These are phyloP conservation scores for Penicillium psychrosexuale DNA, from an alignment of 2,329 filamentous ascomycete genomes.

Conservation along the genomic window DNA sequence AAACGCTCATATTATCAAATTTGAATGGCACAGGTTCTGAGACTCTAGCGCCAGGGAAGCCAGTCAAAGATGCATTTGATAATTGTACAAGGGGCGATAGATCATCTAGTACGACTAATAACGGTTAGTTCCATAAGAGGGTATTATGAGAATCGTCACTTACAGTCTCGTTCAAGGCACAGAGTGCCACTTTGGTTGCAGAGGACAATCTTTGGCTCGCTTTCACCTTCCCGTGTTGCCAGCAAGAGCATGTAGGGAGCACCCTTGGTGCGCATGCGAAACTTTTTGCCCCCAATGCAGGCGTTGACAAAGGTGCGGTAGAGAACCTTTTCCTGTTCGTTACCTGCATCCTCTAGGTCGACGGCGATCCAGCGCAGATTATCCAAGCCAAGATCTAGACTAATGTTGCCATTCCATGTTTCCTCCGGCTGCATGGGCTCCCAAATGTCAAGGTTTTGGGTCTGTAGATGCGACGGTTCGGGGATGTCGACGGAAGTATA, in stretches of 20 bases:
- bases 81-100: conserved; percentile 20
- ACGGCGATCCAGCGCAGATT: conserved; percentile 27
- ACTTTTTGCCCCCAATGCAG: conserved; percentile 30
- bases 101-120: conserved; percentile 22
- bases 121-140: neutral
- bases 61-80: conserved; percentile 16
- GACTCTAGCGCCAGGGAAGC: conserved; percentile 15
- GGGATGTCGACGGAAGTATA: conserved; percentile 28
- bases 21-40: conserved; percentile 28
- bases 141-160: conserved; percentile 1
- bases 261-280: conserved; percentile 30
- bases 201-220: conserved; percentile 32
- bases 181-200: conserved; percentile 35
- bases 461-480: conserved; percentile 18
- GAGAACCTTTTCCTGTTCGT: conserved; percentile 32
- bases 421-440: conserved; percentile 33
- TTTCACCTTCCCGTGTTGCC: conserved; percentile 30
- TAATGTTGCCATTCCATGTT: conserved; percentile 10
- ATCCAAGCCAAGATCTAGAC: conserved; percentile 18
- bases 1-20: conserved; percentile 26
- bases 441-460: conserved; percentile 30
- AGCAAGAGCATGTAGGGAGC: conserved; percentile 35
- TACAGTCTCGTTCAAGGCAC: conserved; percentile 30
- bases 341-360: conserved; percentile 22
- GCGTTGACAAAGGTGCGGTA: conserved; percentile 34